Conservation (phyloP, 768 basidiomycete genomes). For the Lentinula aciculospora region DNA sequence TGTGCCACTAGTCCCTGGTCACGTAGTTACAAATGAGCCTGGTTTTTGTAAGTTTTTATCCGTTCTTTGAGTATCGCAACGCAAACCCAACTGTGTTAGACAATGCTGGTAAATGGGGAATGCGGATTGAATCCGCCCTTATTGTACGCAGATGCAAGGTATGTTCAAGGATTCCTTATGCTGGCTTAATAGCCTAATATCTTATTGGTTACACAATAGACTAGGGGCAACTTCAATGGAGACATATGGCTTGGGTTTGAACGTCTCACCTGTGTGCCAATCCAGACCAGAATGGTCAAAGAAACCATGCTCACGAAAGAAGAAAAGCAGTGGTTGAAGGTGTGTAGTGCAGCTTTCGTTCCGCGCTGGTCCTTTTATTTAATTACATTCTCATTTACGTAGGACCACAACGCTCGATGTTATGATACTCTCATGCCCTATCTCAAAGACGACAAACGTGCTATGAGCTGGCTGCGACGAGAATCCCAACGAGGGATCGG, state of each 20-base stretch:
- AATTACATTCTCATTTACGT: conserved; percentile 4
- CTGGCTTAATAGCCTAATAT: too few relatives aligned
- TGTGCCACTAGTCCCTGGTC: conserved; percentile 72
- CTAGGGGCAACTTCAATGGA: conserved; percentile 65
- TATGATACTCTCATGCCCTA: conserved; percentile 56
- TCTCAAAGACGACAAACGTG: conserved; percentile 74
- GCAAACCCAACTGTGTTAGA: conserved; percentile 32
- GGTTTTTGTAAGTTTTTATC: conserved; percentile 67
- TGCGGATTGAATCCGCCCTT: conserved; percentile 88
- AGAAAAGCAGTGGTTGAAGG: conserved; percentile 85
- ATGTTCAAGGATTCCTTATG: not conserved
- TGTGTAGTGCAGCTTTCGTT: conserved; percentile 22
- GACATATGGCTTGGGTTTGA: conserved; percentile 87
- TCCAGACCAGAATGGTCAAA: conserved; percentile 87
- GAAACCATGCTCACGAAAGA: conserved; percentile 78
- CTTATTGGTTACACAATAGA: conserved; percentile 32
- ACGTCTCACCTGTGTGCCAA: conserved; percentile 90
- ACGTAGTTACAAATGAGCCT: conserved; percentile 92
- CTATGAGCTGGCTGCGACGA: conserved; percentile 73
- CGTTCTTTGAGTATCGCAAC: not conserved
- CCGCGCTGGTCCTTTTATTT: conserved; percentile 1
- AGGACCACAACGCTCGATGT: conserved; percentile 82
- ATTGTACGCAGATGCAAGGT: conserved; percentile 40
- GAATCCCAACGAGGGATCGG: conserved; percentile 76
- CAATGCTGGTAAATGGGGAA: conserved; percentile 76